Evolutionary conservation across 2,329 filamentous ascomycete species (phyloP).

Genomic region (Parastagonospora avenae): DNA sequence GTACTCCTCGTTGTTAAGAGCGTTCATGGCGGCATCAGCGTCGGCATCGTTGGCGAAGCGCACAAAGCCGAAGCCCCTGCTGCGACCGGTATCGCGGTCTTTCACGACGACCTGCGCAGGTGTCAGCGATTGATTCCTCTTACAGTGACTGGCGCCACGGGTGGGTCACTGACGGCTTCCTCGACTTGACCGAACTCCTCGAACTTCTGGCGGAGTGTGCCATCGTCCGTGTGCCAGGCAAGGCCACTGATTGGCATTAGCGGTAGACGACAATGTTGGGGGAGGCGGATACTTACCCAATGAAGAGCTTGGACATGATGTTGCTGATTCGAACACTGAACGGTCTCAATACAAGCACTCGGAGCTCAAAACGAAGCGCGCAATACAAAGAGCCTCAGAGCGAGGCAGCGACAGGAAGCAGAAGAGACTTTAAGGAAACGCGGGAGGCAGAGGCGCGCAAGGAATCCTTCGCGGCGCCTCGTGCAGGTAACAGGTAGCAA

Average conservation of each 20-base stretch:
- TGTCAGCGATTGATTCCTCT: slow-evolving; percentile 20
- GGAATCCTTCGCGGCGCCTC: slow-evolving; percentile 37
- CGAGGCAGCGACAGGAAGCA: slow-evolving; percentile 21
- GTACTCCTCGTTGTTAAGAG: slow-evolving; percentile 91
- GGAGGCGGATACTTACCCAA: slow-evolving; percentile 69
- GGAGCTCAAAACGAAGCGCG: slow-evolving; percentile 27
- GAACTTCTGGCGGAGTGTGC: slow-evolving; percentile 85
- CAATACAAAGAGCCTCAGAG: slow-evolving; percentile 36
- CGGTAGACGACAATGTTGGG: background rate
- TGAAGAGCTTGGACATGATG: slow-evolving; percentile 91
- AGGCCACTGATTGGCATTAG: slow-evolving; percentile 72
- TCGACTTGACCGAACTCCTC: slow-evolving; percentile 89
- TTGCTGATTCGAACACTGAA: slow-evolving; percentile 42
- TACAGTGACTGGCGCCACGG: slow-evolving; percentile 1
- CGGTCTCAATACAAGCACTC: slow-evolving; percentile 48
- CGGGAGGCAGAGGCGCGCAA: slow-evolving; percentile 26
- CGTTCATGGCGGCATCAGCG: slow-evolving; percentile 75
- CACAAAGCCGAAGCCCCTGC: slow-evolving; percentile 96
- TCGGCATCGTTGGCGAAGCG: slow-evolving; percentile 79
- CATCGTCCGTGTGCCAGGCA: slow-evolving; percentile 96
- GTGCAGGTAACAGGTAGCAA: slow-evolving; percentile 39
- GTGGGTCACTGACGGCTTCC: slow-evolving; percentile 78
- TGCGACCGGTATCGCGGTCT: slow-evolving; percentile 94
- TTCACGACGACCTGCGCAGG: slow-evolving; percentile 84
- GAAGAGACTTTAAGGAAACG: slow-evolving; percentile 20